Conservation (phyloP, 2,329 filamentous ascomycete genomes). For the Alternaria consortialis region DNA sequence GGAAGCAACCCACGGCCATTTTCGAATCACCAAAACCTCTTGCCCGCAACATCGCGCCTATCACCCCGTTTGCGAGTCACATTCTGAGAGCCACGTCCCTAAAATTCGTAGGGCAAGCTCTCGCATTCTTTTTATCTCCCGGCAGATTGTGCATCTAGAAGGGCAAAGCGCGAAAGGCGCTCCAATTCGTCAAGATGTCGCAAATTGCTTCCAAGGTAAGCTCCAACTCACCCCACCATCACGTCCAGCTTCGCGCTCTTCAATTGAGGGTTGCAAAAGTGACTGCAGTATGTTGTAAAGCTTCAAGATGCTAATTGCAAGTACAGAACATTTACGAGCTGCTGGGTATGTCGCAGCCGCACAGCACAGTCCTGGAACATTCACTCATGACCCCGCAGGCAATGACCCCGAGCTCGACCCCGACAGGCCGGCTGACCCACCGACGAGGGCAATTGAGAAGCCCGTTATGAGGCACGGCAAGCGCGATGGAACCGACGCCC, state of each 20-base stretch:
- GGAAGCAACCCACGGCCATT: slow-evolving; percentile 23
- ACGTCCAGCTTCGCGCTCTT: slow-evolving; percentile 17
- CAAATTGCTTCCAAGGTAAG: slow-evolving; percentile 57
- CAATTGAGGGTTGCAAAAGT: slow-evolving; percentile 16
- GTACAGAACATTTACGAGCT: slow-evolving; percentile 94
- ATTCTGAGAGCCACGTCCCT: slow-evolving; percentile 52
- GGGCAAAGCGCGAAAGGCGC: slow-evolving; percentile 57
- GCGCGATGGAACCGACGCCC: slow-evolving; percentile 82
- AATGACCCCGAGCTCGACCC: slow-evolving; percentile 75
- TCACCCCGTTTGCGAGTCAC: slow-evolving; percentile 39
- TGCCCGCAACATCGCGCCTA: slow-evolving; percentile 42
- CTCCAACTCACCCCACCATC: slow-evolving; percentile 26
- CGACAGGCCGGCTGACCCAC: slow-evolving; percentile 78
- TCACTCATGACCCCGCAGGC: slow-evolving; percentile 58
- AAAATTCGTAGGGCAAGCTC: slow-evolving; percentile 51
- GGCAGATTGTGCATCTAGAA: slow-evolving; percentile 54
- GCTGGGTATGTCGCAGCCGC: slow-evolving; percentile 75
- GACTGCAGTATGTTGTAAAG: slow-evolving; percentile 1
- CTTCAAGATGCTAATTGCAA: slow-evolving; percentile 48
- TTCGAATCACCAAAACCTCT: slow-evolving; percentile 33
- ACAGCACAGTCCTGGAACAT: slow-evolving; percentile 18
- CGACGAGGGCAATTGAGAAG: slow-evolving; percentile 91
- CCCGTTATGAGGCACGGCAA: slow-evolving; percentile 78
- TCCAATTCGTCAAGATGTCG: slow-evolving; percentile 53
- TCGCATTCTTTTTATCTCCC: slow-evolving; percentile 41